Evolutionary conservation across 805 yeast genomes (phyloP).

Genomic region (Candida dajiaensis): DNA sequence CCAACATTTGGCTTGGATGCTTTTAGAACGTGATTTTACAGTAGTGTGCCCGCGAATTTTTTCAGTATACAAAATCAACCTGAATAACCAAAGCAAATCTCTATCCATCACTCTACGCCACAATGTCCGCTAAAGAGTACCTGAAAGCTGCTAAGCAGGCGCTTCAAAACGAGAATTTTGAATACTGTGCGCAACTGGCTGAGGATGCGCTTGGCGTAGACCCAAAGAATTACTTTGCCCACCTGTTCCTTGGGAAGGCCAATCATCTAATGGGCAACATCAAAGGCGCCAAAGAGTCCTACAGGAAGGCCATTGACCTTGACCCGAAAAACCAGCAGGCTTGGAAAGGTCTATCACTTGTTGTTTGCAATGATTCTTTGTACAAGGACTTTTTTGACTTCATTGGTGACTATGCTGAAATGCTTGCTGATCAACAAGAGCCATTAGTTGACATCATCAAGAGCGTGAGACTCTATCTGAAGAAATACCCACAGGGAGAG

Average conservation of each 20-base stretch:
- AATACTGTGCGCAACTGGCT: constrained; percentile 51
- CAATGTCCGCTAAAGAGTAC: constrained; percentile 30
- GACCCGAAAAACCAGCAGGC: constrained; percentile 52
- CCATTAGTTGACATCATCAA: constrained; percentile 43
- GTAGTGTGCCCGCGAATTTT: too few species aligned
- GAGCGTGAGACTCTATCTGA: constrained; percentile 41
- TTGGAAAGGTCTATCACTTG: constrained; percentile 74
- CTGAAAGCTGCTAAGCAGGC: constrained; percentile 47
- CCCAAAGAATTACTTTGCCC: constrained; percentile 55
- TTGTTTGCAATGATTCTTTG: constrained; percentile 33
- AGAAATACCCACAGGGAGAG: constrained; percentile 23
- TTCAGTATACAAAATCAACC: too few species aligned
- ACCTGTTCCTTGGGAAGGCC: constrained; percentile 68
- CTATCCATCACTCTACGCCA: neutral
- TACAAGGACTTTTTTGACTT: constrained; percentile 41
- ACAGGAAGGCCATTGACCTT: constrained; percentile 42
- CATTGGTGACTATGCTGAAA: constrained; percentile 37
- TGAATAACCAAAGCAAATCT: neutral
- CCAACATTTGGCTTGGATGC: too few species aligned
- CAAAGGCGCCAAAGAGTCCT: constrained; percentile 36
- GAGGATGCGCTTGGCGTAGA: constrained; percentile 53
- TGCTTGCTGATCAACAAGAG: constrained; percentile 36
- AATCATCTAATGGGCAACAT: constrained; percentile 38
- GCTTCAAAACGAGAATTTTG: constrained; percentile 52
- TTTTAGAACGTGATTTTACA: too few species aligned